Evolutionary conservation across 495 filamentous ascomycete genomes (phyloP).

Genomic region (Xylaria telfairii): DNA sequence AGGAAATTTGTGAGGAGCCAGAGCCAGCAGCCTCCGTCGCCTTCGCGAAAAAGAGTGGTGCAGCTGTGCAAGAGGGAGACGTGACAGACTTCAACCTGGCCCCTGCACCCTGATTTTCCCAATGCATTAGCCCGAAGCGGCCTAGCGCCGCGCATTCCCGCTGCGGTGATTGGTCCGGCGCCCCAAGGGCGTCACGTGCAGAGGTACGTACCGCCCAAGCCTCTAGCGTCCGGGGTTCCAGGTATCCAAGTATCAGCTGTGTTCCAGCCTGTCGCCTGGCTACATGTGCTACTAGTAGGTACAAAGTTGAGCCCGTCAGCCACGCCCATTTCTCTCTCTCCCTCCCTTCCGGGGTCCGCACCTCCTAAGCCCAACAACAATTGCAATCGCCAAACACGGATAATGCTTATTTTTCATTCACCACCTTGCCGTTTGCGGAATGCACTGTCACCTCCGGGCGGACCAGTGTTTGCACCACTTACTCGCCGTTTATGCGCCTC

Average conservation of each 20-base stretch:
- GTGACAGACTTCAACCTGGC: conserved; percentile 31
- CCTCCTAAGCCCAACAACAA: neutral
- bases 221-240: neutral
- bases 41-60: conserved; percentile 33
- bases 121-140: conserved; percentile 7
- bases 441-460: neutral
- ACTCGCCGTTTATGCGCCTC: neutral
- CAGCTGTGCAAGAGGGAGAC: conserved; percentile 26
- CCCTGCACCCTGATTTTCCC: conserved; percentile 20
- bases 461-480: conserved; percentile 1
- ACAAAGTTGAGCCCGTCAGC: conserved; percentile 1
- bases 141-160: neutral
- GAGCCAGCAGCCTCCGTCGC: conserved; percentile 31
- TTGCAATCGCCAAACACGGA: conserved; percentile 23
- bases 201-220: conserved; percentile 16
- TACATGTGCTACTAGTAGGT: neutral
- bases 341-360: neutral
- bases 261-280: conserved; percentile 12
- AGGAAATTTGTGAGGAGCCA: conserved; percentile 35
- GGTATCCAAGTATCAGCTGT: conserved; percentile 17
- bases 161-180: conserved; percentile 16
- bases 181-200: neutral
- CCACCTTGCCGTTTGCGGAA: conserved; percentile 25
- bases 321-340: neutral
- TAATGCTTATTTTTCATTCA: conserved; percentile 17